These are phyloP conservation scores for Ogataea hybrid DNA, from an alignment of 1,139 yeast species.

Conservation along the genomic window DNA sequence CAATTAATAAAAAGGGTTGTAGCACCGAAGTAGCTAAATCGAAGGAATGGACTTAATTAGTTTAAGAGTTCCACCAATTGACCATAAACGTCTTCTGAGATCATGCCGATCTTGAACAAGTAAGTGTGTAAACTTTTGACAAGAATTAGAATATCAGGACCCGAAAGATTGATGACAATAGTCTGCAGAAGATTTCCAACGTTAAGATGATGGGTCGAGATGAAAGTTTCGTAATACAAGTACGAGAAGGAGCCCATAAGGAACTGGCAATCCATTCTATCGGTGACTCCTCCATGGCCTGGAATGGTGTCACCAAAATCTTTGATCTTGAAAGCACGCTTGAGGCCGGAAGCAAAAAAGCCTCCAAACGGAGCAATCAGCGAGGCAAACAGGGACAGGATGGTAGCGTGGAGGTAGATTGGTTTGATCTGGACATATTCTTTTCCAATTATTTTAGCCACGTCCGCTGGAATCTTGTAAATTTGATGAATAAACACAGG, in stretches of 20 bases:
- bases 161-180: conserved; percentile 68
- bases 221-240: conserved; percentile 87
- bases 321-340: conserved; percentile 94
- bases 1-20: conserved; percentile 3
- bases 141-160: conserved; percentile 64
- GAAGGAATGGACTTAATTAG: not conserved
- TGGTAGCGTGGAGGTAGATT: conserved; percentile 81
- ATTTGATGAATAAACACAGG: conserved; percentile 83
- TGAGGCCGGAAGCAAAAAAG: conserved; percentile 93
- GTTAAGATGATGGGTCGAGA: conserved; percentile 68
- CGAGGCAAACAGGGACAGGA: conserved; percentile 92
- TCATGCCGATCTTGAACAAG: conserved; percentile 53
- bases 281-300: conserved; percentile 98
- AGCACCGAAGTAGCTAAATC: not conserved
- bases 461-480: conserved; percentile 68
- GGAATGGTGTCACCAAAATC: conserved; percentile 93
- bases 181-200: conserved; percentile 74
- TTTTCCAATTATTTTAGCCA: conserved; percentile 43
- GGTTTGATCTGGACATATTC: conserved; percentile 72
- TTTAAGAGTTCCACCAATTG: conserved; percentile 26
- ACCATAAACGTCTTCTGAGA: conserved; percentile 37
- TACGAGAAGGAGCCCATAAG: conserved; percentile 96
- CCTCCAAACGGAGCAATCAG: conserved; percentile 99
- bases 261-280: conserved; percentile 96
- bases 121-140: conserved; percentile 61